Evolutionary conservation across 352 stramenopile genomes (phyloP), one percentile per base, ranked within the genome.

Genomic region (Phytophthora brassicae): DNA sequence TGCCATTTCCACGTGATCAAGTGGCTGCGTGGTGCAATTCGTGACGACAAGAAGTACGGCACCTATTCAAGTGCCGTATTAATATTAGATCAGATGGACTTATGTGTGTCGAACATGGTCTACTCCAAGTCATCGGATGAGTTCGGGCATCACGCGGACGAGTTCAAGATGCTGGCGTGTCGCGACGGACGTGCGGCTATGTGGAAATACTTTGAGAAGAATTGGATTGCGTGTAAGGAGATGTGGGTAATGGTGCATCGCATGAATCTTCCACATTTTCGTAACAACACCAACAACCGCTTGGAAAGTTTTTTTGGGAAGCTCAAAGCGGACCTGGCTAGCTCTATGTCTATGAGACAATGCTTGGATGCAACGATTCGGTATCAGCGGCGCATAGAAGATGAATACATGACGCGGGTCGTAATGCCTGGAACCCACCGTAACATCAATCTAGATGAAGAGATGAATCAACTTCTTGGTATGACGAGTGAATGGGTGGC

Each of bases 301-400:
- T 17, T 61, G 14, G 43, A 54, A 16, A 47, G 39, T 39, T 61
- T 7, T 54, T 61, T 6, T n/a, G 54, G 54, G 2, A 48, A 54
- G 17, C 33, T 54, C 4, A 54, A 61, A 20, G 31, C 16, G 31
- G 31, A 36, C 16, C 31, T 36, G 4, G 31, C 11, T 13, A 36
- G 31, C 16, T 36, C 31, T 3, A 16, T 36, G 11, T 36, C 31
- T 7, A 36, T 36, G 31, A 13, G n/a, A n/a, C 6, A 9, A 13
- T 36, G 31, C 16, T 36, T 36, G 31, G 11, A 7, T 7, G 16
- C 4, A 16, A 36, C 16, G 8, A 3, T 36, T 7, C 11, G 16
- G 2, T 36, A 16, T 13, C 31, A 36, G 31, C 31, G 31, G 11
- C 31, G 31, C 8, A 36, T 16, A 8, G 31, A 36, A 13, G 31